Evolutionary conservation across 768 basidiomycete species (phyloP), one percentile per base, ranked within the genome.

Genomic region (Hypholoma fasciculare): DNA sequence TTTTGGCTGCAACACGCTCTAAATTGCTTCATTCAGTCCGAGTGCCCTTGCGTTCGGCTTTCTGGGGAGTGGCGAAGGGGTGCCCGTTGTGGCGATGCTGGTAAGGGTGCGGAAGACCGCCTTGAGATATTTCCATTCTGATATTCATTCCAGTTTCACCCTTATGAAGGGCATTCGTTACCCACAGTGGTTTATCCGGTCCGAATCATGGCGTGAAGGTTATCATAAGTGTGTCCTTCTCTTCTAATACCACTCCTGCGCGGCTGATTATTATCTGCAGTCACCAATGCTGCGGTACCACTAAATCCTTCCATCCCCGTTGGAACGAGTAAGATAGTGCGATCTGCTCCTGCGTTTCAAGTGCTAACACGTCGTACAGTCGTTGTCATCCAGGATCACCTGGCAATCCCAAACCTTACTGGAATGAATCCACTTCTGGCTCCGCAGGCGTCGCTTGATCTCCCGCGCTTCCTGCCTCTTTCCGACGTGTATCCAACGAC

Each of bases 251-350:
- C n/a, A 7, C 55, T 23, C 37, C 27, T 53, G 23, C 16, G 16
- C 8, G 14, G 49, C 17, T 49, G 38, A 48, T 46, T 3, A 51
- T 26, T 36, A 51, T 19, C 16, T 27, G 26, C 64, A 94, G 92
- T 95, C 48, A 96, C 94, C 40, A 96, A 96, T 70, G 94, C 94
- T 11, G 84, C 92, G 16, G 94, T 94, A 16, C 88, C 88, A 3
- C 77, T 96, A 7, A 92, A 91, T 66, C 84, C 87, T 4, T 62
- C 74, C 7, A 82, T 92, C 58, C 77, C 86, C 13, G 88, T 93
- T 37, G 94, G 94, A 62, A 94, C 92, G 6, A 89, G 92, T 93
- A 67, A 59, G 87, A 62, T 4, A 30, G 30, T 7, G 4, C 30
- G 26, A 1, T 38, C 54, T 17, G 42, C 20, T 43, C 20, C 14